phyloP scores from a whole-genome alignment of 2,329 filamentous ascomycete genomes.

The Talaromyces sp. region DNA sequence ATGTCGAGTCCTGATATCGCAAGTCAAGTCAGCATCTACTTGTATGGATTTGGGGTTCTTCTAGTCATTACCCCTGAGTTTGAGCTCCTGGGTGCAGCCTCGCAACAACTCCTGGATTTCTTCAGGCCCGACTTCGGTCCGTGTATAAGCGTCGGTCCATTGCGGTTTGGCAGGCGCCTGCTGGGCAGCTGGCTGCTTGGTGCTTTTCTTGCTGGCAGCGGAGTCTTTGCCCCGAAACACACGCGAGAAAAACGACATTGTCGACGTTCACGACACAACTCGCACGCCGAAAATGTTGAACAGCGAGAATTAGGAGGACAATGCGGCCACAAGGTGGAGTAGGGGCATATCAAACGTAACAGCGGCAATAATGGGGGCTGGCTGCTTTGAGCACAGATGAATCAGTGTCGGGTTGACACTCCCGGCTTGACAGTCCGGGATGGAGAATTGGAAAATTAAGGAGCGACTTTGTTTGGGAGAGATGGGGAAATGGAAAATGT shows the following conservation, averaged over 20 bases:
- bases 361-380: not conserved
- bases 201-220: constrained; percentile 56
- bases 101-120: constrained; percentile 85
- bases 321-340: not conserved
- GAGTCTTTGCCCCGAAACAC: constrained; percentile 73
- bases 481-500: not conserved
- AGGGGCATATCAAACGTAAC: constrained; percentile 4
- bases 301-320: not conserved
- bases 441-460: not conserved
- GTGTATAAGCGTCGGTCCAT: constrained; percentile 85
- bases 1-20: constrained; percentile 70
- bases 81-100: constrained; percentile 84
- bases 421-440: not conserved
- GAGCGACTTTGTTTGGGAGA: not conserved
- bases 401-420: not conserved
- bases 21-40: constrained; percentile 16
- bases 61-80: constrained; percentile 70
- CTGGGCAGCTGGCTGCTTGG: constrained; percentile 47
- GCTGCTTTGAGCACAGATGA: not conserved
- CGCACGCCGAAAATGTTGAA: not conserved
- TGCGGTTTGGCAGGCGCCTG: constrained; percentile 63
- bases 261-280: not conserved
- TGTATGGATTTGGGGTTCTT: constrained; percentile 17
- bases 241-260: constrained; percentile 57
- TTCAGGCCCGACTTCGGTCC: constrained; percentile 76